Conservation (phyloP, 1,139 yeast genomes). For the Taphrina wiesneri region DNA sequence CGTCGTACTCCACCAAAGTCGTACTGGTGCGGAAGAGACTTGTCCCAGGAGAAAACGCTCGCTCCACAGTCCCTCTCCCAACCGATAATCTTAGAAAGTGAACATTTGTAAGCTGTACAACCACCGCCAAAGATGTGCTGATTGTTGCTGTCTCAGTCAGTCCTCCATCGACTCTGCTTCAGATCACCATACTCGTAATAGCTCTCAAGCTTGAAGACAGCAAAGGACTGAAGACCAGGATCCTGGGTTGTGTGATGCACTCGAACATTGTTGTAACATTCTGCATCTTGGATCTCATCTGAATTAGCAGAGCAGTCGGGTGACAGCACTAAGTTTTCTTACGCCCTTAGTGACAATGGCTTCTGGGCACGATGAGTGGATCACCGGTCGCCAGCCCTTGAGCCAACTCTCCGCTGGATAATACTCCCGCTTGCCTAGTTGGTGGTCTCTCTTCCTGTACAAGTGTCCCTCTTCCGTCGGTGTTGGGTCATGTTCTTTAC, state of each 20-base stretch:
- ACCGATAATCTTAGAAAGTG: background rate
- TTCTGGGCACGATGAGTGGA: background rate
- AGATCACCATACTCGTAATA: background rate
- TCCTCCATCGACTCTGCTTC: background rate
- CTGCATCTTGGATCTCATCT: slow-evolving; percentile 6
- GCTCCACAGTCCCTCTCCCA: background rate
- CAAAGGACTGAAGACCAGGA: slow-evolving; percentile 4
- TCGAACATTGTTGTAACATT: slow-evolving; percentile 15
- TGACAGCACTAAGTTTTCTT: background rate
- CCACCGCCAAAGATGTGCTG: slow-evolving; percentile 2
- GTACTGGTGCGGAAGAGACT: background rate
- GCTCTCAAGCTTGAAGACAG: slow-evolving; percentile 4
- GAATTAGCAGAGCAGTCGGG: background rate
- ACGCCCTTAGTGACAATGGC: background rate
- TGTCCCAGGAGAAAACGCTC: slow-evolving; percentile 1
- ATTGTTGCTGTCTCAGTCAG: background rate
- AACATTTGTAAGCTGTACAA: slow-evolving; percentile 7
- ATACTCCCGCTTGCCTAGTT: slow-evolving; percentile 1
- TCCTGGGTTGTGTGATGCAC: background rate
- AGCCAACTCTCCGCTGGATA: slow-evolving; percentile 1
- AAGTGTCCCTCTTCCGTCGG: background rate
- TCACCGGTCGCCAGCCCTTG: background rate
- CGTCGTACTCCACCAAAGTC: slow-evolving; percentile 6
- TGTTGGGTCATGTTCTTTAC: background rate
- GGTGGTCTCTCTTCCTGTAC: background rate